phyloP scores from a whole-genome alignment of 2,329 filamentous ascomycete species.

The Alternaria sp. region DNA sequence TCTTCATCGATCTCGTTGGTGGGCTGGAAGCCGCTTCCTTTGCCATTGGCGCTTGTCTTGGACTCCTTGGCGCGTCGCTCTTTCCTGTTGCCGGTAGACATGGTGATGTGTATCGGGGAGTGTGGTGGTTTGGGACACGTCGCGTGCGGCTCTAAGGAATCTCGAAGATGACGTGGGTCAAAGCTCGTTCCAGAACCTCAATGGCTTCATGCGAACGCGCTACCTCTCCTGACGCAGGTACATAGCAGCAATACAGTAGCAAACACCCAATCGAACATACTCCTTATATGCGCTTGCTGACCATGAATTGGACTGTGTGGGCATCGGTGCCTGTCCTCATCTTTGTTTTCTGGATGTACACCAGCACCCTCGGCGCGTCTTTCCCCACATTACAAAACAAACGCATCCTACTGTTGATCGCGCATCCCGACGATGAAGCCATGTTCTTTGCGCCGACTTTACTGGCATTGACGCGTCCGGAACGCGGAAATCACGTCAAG shows the following conservation, averaged over 20 bases:
- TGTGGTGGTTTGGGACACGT: conserved; percentile 14
- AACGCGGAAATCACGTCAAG: conserved; percentile 86
- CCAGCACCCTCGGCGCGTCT: conserved; percentile 52
- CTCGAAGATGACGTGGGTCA: conserved; percentile 21
- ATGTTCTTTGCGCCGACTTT: conserved; percentile 98
- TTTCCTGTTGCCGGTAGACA: conserved; percentile 52
- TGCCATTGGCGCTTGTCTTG: conserved; percentile 19
- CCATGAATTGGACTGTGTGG: conserved; percentile 52
- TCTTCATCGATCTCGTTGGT: conserved; percentile 47
- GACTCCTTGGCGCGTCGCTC: conserved; percentile 52
- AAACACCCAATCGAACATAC: neutral
- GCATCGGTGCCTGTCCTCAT: conserved; percentile 51
- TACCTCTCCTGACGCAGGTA: neutral
- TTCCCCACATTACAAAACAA: conserved; percentile 78
- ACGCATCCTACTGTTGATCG: conserved; percentile 89
- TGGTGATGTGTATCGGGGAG: conserved; percentile 11
- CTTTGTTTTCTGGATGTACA: conserved; percentile 56
- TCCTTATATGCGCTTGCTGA: neutral
- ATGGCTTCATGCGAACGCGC: neutral
- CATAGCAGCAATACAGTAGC: neutral
- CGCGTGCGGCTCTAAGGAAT: conserved; percentile 27
- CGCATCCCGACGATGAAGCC: conserved; percentile 97
- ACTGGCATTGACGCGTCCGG: conserved; percentile 79
- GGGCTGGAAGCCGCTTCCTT: conserved; percentile 48
- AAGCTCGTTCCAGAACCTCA: conserved; percentile 14